phyloP scores from a whole-genome alignment of 176 grass and related monocot species.

The Phoenix dactylifera region DNA sequence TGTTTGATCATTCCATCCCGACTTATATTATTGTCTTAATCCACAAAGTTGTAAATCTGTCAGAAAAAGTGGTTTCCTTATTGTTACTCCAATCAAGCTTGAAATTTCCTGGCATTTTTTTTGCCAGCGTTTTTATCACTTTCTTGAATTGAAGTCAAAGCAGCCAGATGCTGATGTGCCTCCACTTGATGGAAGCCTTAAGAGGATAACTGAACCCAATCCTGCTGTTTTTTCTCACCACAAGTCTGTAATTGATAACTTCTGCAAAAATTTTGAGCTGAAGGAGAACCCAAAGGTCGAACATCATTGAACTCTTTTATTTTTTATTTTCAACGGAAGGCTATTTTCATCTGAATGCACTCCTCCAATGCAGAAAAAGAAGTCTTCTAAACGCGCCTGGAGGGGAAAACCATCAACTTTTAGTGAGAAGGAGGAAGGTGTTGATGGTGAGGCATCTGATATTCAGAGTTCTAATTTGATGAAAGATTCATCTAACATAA shows the following conservation, averaged over 20 bases:
- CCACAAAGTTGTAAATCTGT: too few relatives aligned
- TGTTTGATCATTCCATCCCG: too few relatives aligned
- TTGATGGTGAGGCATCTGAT: conserved; percentile 19
- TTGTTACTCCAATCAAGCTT: conserved; percentile 10
- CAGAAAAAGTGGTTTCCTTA: too few relatives aligned
- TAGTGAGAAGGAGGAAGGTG: conserved; percentile 43
- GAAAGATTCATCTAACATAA: conserved; percentile 28
- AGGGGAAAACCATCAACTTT: conserved; percentile 21
- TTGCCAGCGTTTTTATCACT: conserved; percentile 85
- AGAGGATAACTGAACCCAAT: conserved; percentile 56
- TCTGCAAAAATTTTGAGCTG: conserved; percentile 53
- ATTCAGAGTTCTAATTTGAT: conserved; percentile 28
- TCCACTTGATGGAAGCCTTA: conserved; percentile 55
- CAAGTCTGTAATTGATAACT: conserved; percentile 33
- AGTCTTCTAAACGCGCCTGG: conserved; percentile 21
- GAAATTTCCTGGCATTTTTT: conserved; percentile 2
- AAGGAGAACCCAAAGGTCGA: conserved; percentile 87
- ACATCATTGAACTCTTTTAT: conserved; percentile 17
- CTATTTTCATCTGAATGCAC: neutral
- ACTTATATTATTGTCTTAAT: too few relatives aligned
- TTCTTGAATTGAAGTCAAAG: conserved; percentile 79
- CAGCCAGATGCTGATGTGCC: conserved; percentile 63
- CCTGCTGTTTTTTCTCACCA: conserved; percentile 38
- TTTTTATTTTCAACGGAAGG: conserved; percentile 4
- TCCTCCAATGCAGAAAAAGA: conserved; percentile 27